A percentile compares a stretch with the other conserved stretches of the same genome.
phyloP scores from a whole-genome alignment of 2,329 filamentous ascomycete genomes.

The Epichloe typhina region DNA sequence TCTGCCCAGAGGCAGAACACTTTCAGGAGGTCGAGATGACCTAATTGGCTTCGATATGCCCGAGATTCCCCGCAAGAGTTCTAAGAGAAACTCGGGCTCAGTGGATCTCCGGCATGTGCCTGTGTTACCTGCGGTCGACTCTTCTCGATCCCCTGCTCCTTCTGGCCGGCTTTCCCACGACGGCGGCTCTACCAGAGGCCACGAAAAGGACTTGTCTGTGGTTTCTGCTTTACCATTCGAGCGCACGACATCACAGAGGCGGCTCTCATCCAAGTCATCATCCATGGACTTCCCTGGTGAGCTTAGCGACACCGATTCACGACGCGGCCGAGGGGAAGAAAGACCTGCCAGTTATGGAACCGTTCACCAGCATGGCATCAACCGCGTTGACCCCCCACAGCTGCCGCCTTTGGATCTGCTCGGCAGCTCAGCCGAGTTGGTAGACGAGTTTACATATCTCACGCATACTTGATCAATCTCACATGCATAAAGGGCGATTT shows the following conservation, averaged over 20 bases:
- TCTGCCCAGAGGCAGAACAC: constrained; percentile 2
- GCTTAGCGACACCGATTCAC: constrained; percentile 28
- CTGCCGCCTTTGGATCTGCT: constrained; percentile 31
- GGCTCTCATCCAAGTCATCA: constrained; percentile 38
- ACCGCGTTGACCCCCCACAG: constrained; percentile 34
- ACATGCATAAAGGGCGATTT: too few species aligned
- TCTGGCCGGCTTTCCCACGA: constrained; percentile 8
- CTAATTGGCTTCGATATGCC: constrained; percentile 25
- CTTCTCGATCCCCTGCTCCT: constrained; percentile 8
- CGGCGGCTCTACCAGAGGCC: constrained; percentile 1
- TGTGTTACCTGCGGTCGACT: constrained; percentile 1
- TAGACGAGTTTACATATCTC: constrained; percentile 25
- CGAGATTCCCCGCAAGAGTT: constrained; percentile 56
- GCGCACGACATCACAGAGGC: constrained; percentile 38
- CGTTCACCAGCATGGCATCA: constrained; percentile 45
- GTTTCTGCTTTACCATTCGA: constrained; percentile 39
- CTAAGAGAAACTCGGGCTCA: constrained; percentile 42
- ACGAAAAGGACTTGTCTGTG: constrained; percentile 7
- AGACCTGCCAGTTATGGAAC: constrained; percentile 41
- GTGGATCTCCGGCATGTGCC: constrained; percentile 16
- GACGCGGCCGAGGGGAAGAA: constrained; percentile 25
- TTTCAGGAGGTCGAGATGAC: not conserved
- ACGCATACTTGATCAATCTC: not conserved
- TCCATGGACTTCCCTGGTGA: constrained; percentile 36
- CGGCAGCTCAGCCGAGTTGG: constrained; percentile 42